A percentile compares a stretch with the other conserved stretches of the same genome.
Conservation (phyloP, 768 basidiomycete genomes). For the Russula brevipes region DNA sequence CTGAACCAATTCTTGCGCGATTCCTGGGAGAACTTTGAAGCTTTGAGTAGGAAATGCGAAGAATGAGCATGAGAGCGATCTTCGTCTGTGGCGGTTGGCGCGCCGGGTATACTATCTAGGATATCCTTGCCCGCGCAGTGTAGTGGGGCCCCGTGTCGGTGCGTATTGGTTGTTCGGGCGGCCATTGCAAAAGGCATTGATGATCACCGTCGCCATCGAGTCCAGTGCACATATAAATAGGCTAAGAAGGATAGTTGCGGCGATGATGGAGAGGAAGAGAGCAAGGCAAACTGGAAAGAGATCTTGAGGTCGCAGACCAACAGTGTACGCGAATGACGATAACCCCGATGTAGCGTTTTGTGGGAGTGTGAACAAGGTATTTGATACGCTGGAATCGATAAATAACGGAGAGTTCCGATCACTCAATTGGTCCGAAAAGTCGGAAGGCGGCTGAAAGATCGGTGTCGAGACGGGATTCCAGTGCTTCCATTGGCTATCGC, state of each 20-base stretch:
- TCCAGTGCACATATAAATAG: constrained; percentile 70
- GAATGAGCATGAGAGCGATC: constrained; percentile 46
- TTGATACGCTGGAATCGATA: constrained; percentile 61
- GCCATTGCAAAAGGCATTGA: constrained; percentile 27
- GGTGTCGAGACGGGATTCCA: constrained; percentile 63
- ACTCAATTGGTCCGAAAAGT: constrained; percentile 66
- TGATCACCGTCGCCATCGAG: constrained; percentile 41
- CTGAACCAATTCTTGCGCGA: constrained; percentile 47
- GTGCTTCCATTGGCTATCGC: constrained; percentile 41
- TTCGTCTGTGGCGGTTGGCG: constrained; percentile 40
- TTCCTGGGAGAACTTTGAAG: constrained; percentile 37
- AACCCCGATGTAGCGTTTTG: constrained; percentile 61
- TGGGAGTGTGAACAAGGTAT: constrained; percentile 70
- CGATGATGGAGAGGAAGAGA: constrained; percentile 76
- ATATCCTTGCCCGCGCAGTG: constrained; percentile 49
- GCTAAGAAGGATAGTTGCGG: constrained; percentile 64
- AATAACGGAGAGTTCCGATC: constrained; percentile 72
- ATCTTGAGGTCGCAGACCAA: constrained; percentile 79
- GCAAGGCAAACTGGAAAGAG: constrained; percentile 78
- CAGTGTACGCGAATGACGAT: constrained; percentile 73
- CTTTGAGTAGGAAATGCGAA: constrained; percentile 37
- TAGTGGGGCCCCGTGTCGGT: constrained; percentile 37
- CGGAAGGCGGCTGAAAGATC: constrained; percentile 58
- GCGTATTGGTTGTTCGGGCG: constrained; percentile 30
- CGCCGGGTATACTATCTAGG: constrained; percentile 34